These are phyloP conservation scores for Achlya hypogyna DNA, from an alignment of 352 stramenopile species.

Conservation along the genomic window DNA sequence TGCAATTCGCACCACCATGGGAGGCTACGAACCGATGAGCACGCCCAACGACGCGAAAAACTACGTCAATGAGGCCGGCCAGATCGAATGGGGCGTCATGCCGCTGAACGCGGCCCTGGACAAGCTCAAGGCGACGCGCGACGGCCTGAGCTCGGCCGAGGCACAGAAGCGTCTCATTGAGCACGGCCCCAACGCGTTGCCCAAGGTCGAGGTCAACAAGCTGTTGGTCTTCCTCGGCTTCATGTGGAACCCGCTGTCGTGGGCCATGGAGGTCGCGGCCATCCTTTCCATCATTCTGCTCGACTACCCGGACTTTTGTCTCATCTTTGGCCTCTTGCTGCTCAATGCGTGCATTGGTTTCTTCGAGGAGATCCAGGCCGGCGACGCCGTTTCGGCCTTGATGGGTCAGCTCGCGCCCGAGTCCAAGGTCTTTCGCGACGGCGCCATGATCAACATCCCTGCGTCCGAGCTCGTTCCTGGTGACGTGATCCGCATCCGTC, in stretches of 20 bases:
- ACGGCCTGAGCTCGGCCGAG: slow-evolving; percentile 22
- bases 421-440: slow-evolving; percentile 34
- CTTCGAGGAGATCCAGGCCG: slow-evolving; percentile 37
- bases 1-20: background rate
- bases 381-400: slow-evolving; percentile 39
- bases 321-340: slow-evolving; percentile 20
- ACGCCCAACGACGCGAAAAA: slow-evolving; percentile 73
- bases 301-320: slow-evolving; percentile 23
- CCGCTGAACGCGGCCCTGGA: slow-evolving; percentile 20
- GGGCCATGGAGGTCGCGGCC: slow-evolving; percentile 23
- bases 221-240: slow-evolving; percentile 20
- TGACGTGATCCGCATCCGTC: slow-evolving; percentile 40
- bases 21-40: slow-evolving; percentile 30
- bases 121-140: slow-evolving; percentile 19
- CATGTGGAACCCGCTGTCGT: slow-evolving; percentile 26
- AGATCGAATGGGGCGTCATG: slow-evolving; percentile 30
- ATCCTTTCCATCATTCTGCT: slow-evolving; percentile 21
- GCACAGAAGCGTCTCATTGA: slow-evolving; percentile 15
- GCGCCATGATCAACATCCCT: slow-evolving; percentile 29
- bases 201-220: slow-evolving; percentile 16
- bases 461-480: slow-evolving; percentile 40
- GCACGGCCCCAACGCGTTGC: slow-evolving; percentile 23
- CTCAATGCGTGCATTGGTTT: slow-evolving; percentile 25
- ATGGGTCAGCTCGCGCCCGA: slow-evolving; percentile 45
- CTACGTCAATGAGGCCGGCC: slow-evolving; percentile 69